Base-by-base conservation (phyloP, 305 asterid species). In the Fraxinus dipetala region DNA sequence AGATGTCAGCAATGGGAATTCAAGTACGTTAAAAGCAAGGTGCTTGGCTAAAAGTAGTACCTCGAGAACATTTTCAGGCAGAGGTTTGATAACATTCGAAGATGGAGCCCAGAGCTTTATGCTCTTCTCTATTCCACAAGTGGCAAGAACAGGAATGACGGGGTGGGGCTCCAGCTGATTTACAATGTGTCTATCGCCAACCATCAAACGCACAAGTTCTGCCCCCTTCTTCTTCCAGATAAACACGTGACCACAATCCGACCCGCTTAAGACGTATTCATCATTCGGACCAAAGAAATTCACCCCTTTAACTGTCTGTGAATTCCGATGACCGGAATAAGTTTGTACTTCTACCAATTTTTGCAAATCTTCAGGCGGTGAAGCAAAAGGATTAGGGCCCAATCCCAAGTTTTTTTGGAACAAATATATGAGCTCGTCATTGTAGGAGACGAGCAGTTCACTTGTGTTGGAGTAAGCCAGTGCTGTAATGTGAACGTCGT, bases 161-260 rank as follows among this genome's bases (percentile, higher is more conserved):
- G 98, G 97, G 85, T 93, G 92, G 31, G 93, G 84, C 73, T 94
- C 95, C 65, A 93, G 85, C 85, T 94, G 98, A 87, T 94, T 94
- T 56, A 94, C 90, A 5, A 93, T 86, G 40, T 89, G 92, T 40
- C 85, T 82, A 85, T 94, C 98, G 3, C 97, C 98, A 5, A 85
- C 78, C 98, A 91, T 90, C 87, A 94, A 20, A 56, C 95, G 92
- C 79, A 93, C 92, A 78, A 94, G 92, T 59, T 90, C 85, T 24
- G 91, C 86, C 2, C 89, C 91, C 83, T 90, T 92, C 85, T 94
- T 94, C 89, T 86, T 91, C 98, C 98, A 94, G 78, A 94, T 85
- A 82, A 91, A 94, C 72, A 94, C 86, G 78, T 89, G 92, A 74
- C 97, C 98, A 76, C 98, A 94, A 78, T 94, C 97, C 4, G 98